These are phyloP conservation scores for Nitzschia inconspicua DNA, from an alignment of 108 stramenopile species.

Conservation along the genomic window DNA sequence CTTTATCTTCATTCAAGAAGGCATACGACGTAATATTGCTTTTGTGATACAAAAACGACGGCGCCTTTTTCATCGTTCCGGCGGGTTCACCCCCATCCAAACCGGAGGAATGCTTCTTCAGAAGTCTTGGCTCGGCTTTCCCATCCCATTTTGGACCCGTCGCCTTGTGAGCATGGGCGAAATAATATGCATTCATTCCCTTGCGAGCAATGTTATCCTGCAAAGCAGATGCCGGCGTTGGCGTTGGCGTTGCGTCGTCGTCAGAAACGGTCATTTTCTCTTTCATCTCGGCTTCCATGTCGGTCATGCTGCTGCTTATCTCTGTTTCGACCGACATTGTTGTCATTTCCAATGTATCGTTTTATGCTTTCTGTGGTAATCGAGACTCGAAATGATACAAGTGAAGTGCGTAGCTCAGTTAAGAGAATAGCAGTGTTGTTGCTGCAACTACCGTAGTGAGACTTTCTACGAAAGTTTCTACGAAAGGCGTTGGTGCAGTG, in stretches of 20 bases:
- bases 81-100: conserved; percentile 14
- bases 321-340: too few relatives aligned
- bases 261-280: neutral
- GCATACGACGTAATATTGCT: conserved; percentile 85
- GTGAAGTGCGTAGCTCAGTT: too few relatives aligned
- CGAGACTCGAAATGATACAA: too few relatives aligned
- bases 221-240: conserved; percentile 41
- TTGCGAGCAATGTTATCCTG: conserved; percentile 72
- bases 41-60: conserved; percentile 56
- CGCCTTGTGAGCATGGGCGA: conserved; percentile 71
- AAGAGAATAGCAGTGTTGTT: too few relatives aligned
- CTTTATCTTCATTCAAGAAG: conserved; percentile 63
- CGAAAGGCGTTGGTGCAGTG: too few relatives aligned
- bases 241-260: neutral
- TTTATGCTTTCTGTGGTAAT: too few relatives aligned
- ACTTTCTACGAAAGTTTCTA: too few relatives aligned
- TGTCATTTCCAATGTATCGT: too few relatives aligned
- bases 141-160: conserved; percentile 79
- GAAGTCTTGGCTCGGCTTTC: conserved; percentile 63
- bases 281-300: too few relatives aligned
- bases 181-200: conserved; percentile 84
- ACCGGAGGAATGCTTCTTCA: conserved; percentile 14
- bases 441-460: too few relatives aligned
- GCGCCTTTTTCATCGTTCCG: neutral
- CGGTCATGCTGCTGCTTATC: too few relatives aligned